These are phyloP conservation scores for Hyaloscypha finlandica DNA, from an alignment of 495 filamentous ascomycete genomes.

Conservation along the genomic window DNA sequence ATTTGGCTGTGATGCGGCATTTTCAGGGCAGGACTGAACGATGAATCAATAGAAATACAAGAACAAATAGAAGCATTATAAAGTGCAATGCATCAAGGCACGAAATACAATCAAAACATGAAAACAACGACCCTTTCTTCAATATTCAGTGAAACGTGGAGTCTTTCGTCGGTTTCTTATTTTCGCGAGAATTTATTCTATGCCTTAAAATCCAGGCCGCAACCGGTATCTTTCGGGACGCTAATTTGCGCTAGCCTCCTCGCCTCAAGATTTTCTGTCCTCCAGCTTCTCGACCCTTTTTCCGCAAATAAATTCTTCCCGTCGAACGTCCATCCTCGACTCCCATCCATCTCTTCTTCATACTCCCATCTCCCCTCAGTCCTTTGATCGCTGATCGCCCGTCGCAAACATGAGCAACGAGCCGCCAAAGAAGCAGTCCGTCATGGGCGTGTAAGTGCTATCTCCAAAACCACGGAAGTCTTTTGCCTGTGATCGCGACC, in stretches of 20 bases:
- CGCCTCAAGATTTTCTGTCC: conserved; percentile 1
- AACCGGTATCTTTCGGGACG: conserved; percentile 6
- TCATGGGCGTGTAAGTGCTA: conserved; percentile 86
- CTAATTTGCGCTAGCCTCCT: conserved; percentile 15
- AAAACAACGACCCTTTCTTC: not conserved
- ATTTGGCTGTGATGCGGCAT: not conserved
- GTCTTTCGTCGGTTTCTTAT: not conserved
- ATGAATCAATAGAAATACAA: not conserved
- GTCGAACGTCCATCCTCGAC: conserved; percentile 27
- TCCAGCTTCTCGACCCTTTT: conserved; percentile 15
- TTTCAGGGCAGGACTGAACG: not conserved
- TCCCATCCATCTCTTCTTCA: conserved; percentile 26
- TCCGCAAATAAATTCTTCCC: conserved; percentile 20
- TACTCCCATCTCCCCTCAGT: conserved; percentile 36
- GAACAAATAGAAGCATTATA: not conserved
- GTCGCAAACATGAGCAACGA: conserved; percentile 49
- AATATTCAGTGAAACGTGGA: no score
- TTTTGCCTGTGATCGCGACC: conserved; percentile 23
- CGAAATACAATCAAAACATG: not conserved
- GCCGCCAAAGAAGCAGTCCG: conserved; percentile 65
- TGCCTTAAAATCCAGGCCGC: conserved; percentile 8
- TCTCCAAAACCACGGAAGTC: conserved; percentile 12
- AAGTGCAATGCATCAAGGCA: not conserved
- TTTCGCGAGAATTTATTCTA: not conserved
- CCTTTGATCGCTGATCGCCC: conserved; percentile 40